These are phyloP conservation scores for Alternaria sp. DNA, from an alignment of 2,329 filamentous ascomycete species.

Conservation along the genomic window DNA sequence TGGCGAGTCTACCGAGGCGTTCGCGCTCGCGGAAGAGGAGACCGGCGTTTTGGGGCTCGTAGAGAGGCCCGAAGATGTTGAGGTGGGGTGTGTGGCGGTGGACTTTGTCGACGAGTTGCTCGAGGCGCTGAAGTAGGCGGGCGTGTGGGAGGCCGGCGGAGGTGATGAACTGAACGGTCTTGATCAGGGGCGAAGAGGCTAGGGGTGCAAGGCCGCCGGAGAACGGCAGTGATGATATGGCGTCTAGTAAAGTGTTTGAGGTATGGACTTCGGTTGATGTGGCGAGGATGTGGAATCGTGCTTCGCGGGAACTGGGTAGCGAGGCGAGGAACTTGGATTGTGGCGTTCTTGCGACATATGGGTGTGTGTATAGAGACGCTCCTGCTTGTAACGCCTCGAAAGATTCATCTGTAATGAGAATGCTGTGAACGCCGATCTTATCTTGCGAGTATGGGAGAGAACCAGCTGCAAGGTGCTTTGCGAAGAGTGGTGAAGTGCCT, in stretches of 20 bases:
- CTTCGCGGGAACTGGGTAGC: slow-evolving; percentile 30
- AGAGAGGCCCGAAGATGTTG: slow-evolving; percentile 37
- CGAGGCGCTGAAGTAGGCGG: slow-evolving; percentile 44
- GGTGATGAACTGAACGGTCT: slow-evolving; percentile 34
- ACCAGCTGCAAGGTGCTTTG: slow-evolving; percentile 43
- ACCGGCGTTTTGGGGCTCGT: slow-evolving; percentile 30
- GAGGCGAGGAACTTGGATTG: slow-evolving; percentile 26
- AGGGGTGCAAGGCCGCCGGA: slow-evolving; percentile 35
- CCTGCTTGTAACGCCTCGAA: slow-evolving; percentile 30
- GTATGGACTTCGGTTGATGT: slow-evolving; percentile 20
- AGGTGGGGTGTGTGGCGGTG: slow-evolving; percentile 35
- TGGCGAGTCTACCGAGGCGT: slow-evolving; percentile 32
- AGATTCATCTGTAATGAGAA: slow-evolving; percentile 33
- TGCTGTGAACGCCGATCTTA: slow-evolving; percentile 23
- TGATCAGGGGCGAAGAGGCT: slow-evolving; percentile 30
- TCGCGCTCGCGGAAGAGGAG: slow-evolving; percentile 38
- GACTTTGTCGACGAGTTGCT: slow-evolving; percentile 44
- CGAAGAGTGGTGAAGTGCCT: slow-evolving; percentile 37
- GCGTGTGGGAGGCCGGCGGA: slow-evolving; percentile 33
- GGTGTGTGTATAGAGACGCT: slow-evolving; percentile 19
- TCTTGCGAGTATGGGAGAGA: slow-evolving; percentile 37
- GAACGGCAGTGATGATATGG: slow-evolving; percentile 39
- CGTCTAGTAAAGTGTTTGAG: slow-evolving; percentile 27
- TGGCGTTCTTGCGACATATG: slow-evolving; percentile 8
- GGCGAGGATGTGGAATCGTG: slow-evolving; percentile 27